Evolutionary conservation across 257 asterid species (phyloP).

Genomic region (Solanum paucissectum): DNA sequence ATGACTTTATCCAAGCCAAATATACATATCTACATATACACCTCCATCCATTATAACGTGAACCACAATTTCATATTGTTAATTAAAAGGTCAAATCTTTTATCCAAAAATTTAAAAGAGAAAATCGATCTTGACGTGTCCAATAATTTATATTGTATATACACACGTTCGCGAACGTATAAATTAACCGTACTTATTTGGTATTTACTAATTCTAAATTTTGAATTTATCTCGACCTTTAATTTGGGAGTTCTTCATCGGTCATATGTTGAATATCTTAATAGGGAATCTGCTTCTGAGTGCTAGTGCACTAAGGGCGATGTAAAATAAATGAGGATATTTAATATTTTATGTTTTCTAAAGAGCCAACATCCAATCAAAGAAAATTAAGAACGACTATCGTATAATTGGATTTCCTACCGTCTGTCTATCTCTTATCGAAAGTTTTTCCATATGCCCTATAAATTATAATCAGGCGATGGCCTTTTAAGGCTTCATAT

Average conservation of each 20-base stretch:
- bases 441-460: not conserved
- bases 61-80: not conserved
- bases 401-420: not conserved
- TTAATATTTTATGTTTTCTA: too few species aligned
- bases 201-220: not conserved
- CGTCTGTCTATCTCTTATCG: not conserved
- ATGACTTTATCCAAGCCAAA: not conserved
- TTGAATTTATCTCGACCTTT: not conserved
- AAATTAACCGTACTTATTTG: not conserved
- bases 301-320: not conserved
- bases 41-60: not conserved
- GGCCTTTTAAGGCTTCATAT: not conserved
- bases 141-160: too few species aligned
- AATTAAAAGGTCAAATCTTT: not conserved
- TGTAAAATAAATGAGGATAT: too few species aligned
- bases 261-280: not conserved
- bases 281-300: not conserved
- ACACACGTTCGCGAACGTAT: fast-evolving
- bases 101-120: not conserved
- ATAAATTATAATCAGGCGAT: not conserved
- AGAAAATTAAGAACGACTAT: not conserved
- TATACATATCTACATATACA: not conserved
- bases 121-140: not conserved
- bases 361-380: too few species aligned
- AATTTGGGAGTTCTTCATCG: not conserved